Percentiles rank a stretch among this genome's conserved stretches.
Evolutionary conservation across 148 eudicot species (phyloP).

Genomic region (Dianthus caryophyllus): DNA sequence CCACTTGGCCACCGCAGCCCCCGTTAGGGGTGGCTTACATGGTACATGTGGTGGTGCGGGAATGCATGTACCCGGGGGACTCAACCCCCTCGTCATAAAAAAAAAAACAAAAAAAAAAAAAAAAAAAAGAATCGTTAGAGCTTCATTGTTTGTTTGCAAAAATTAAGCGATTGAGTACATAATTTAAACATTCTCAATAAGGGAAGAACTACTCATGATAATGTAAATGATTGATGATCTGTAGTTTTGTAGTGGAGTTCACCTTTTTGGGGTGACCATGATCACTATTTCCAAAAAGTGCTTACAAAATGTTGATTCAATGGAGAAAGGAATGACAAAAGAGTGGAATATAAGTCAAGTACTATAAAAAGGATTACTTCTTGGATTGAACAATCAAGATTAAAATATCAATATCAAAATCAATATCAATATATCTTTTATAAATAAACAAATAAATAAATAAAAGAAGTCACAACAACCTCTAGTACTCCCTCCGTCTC

Average conservation of each 20-base stretch:
- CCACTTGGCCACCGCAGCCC: no score
- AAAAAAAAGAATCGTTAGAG: neutral
- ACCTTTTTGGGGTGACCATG: neutral
- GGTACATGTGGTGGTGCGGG: no score
- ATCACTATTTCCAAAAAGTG: neutral
- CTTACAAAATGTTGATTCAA: conserved; percentile 10
- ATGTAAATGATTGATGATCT: neutral
- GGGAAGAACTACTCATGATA: neutral
- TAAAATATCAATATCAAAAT: conserved; percentile 15
- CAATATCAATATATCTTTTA: neutral
- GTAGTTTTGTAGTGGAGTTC: conserved; percentile 9
- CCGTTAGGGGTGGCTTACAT: no score
- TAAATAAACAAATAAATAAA: no score
- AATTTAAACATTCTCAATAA: neutral
- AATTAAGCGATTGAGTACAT: neutral
- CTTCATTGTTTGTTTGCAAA: neutral
- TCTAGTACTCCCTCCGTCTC: no score
- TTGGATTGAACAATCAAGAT: conserved; percentile 7
- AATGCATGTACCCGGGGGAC: no score
- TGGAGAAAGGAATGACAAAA: conserved; percentile 28
- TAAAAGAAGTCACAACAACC: no score
- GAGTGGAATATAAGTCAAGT: conserved; percentile 42
- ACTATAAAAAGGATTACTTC: conserved; percentile 8
- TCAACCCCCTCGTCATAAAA: no score
- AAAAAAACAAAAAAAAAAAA: no score